These are phyloP conservation scores for Acidomyces sp. DNA, from an alignment of 495 filamentous ascomycete genomes.

Conservation along the genomic window DNA sequence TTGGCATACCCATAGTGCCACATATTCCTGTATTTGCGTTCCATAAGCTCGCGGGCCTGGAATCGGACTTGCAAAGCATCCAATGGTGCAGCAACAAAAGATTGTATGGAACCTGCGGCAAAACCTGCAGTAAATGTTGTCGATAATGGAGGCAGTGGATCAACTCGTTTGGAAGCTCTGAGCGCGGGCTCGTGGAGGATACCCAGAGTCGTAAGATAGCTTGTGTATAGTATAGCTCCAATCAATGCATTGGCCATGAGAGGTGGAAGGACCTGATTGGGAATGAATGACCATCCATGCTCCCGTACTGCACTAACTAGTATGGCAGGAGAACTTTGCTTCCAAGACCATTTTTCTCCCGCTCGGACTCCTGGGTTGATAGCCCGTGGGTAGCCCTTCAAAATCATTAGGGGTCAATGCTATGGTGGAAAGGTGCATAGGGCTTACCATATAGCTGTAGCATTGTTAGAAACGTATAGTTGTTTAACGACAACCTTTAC, in stretches of 20 bases:
- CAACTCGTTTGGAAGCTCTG: conserved; percentile 52
- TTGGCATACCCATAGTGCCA: conserved; percentile 68
- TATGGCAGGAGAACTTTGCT: conserved; percentile 64
- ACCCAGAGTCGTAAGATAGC: conserved; percentile 69
- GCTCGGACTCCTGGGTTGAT: conserved; percentile 48
- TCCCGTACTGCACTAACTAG: conserved; percentile 64
- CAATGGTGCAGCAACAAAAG: conserved; percentile 69
- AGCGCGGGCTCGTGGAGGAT: conserved; percentile 59
- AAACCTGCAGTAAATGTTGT: conserved; percentile 67
- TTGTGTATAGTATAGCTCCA: conserved; percentile 76
- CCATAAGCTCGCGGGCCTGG: conserved; percentile 53
- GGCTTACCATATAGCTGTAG: conserved; percentile 45
- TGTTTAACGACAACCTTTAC: no score
- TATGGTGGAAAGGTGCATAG: background rate
- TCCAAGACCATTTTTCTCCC: conserved; percentile 50
- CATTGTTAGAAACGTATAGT: no score
- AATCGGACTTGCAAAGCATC: conserved; percentile 77
- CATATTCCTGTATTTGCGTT: conserved; percentile 61
- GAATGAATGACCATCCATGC: conserved; percentile 77
- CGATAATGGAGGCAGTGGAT: conserved; percentile 54
- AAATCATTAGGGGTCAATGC: conserved; percentile 3
- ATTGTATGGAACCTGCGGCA: conserved; percentile 63
- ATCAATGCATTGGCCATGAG: conserved; percentile 70
- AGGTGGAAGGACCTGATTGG: conserved; percentile 76
- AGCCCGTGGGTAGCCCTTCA: conserved; percentile 51